Percentiles rank a stretch among this genome's conserved stretches.
phyloP scores from a whole-genome alignment of 345 rosid genomes.

The Ceriops zippeliana region DNA sequence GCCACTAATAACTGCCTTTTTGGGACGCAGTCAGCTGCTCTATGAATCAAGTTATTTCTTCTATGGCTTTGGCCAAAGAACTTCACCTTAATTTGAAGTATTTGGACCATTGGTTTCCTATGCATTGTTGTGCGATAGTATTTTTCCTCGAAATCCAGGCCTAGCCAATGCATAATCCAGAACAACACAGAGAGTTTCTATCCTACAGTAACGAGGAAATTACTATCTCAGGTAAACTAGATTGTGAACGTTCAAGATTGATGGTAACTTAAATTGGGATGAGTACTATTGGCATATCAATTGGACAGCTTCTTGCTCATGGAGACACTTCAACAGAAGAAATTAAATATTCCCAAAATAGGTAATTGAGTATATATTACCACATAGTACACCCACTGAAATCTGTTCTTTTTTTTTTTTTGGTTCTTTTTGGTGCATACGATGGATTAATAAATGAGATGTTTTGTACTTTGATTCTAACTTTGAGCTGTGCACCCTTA shows the following conservation, averaged over 20 bases:
- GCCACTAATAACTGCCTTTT: no score
- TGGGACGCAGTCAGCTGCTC: no score
- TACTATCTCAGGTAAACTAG: constrained; percentile 34
- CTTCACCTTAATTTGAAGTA: not conserved
- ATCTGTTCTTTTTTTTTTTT: not conserved
- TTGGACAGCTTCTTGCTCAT: constrained; percentile 43
- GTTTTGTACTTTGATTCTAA: no score
- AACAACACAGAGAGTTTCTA: not conserved
- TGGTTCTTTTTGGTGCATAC: not conserved
- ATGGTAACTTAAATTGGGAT: constrained; percentile 39
- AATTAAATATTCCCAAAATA: constrained; percentile 45
- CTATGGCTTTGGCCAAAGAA: not conserved
- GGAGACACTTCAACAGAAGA: constrained; percentile 23
- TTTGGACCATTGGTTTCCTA: not conserved
- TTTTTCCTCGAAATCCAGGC: not conserved
- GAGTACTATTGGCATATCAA: constrained; percentile 56
- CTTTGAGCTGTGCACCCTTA: no score
- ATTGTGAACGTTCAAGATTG: constrained; percentile 25
- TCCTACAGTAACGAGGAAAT: not conserved
- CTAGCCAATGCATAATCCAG: not conserved
- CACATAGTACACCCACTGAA: not conserved
- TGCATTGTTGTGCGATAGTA: constrained; percentile 2
- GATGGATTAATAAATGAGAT: not conserved
- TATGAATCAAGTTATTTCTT: no score
- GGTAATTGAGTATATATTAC: constrained; percentile 20